Percentiles rank a stretch among this genome's conserved stretches.
phyloP scores from a whole-genome alignment of 164 flowering plant genomes.

The Cinnamomum micranthum region DNA sequence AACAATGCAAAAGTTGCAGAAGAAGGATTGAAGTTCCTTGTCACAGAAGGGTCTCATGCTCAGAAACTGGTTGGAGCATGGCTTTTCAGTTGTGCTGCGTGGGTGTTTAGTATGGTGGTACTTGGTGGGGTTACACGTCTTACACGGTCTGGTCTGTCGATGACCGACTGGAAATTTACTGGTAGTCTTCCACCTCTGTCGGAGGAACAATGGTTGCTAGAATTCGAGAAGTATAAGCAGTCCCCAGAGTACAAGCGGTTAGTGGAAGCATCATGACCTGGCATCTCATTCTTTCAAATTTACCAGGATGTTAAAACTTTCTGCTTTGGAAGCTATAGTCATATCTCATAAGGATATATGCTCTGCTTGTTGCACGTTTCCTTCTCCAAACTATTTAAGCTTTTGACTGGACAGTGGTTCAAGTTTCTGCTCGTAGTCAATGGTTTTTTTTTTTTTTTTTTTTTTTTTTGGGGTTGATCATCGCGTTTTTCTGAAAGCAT shows the following conservation, averaged over 20 bases:
- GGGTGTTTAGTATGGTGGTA: constrained; percentile 98
- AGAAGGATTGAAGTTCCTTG: constrained; percentile 60
- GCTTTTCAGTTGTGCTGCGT: constrained; percentile 93
- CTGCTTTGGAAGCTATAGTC: neutral
- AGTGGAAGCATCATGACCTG: constrained; percentile 19
- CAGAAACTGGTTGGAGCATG: constrained; percentile 85
- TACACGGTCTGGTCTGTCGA: constrained; percentile 92
- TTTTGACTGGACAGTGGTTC: neutral
- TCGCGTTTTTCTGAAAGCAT: no score
- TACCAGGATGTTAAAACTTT: neutral
- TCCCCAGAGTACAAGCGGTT: constrained; percentile 91
- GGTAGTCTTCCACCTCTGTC: constrained; percentile 85
- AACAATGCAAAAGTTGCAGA: constrained; percentile 20
- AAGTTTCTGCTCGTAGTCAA: no score
- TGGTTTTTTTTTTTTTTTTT: no score
- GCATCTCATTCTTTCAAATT: neutral
- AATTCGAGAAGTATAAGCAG: constrained; percentile 92
- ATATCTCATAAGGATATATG: neutral
- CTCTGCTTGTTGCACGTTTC: neutral
- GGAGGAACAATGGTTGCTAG: constrained; percentile 72
- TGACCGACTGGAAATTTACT: constrained; percentile 98
- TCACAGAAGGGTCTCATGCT: constrained; percentile 75
- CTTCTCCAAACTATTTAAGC: neutral
- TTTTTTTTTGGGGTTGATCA: no score
- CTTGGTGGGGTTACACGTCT: constrained; percentile 92